phyloP scores from a whole-genome alignment of 2,329 filamentous ascomycete genomes.

The Sporothrix phasma region DNA sequence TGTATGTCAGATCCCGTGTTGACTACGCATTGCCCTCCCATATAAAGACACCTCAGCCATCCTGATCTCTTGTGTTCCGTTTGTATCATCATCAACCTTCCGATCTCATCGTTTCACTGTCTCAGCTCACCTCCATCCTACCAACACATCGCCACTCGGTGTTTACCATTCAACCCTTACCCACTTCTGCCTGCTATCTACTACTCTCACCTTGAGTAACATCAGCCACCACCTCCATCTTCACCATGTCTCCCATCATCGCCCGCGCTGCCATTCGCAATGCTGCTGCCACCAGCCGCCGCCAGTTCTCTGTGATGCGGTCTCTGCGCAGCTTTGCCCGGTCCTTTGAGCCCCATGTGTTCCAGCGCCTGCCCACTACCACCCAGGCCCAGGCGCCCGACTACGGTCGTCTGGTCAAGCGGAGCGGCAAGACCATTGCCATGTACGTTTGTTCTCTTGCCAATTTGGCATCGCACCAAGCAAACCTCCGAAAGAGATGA shows the following conservation, averaged over 20 bases:
- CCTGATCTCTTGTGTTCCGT: background rate
- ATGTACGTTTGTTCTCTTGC: slow-evolving; percentile 27
- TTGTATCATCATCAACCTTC: slow-evolving; percentile 6
- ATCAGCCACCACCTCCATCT: background rate
- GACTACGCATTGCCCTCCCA: background rate
- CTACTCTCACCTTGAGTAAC: background rate
- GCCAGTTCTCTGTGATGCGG: slow-evolving; percentile 30
- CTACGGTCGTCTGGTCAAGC: slow-evolving; percentile 30
- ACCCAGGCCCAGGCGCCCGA: slow-evolving; percentile 26
- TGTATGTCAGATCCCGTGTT: background rate
- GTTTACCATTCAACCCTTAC: background rate
- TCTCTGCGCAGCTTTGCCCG: slow-evolving; percentile 29
- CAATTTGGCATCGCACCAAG: background rate
- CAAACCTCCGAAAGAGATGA: background rate
- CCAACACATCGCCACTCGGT: background rate
- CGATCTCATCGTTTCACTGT: background rate
- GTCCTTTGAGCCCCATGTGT: slow-evolving; percentile 31
- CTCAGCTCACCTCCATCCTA: background rate
- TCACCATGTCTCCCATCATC: slow-evolving; percentile 28
- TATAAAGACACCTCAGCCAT: slow-evolving; percentile 1
- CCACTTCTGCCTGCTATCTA: too few species aligned
- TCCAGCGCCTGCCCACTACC: slow-evolving; percentile 28
- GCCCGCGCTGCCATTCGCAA: slow-evolving; percentile 27
- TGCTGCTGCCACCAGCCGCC: slow-evolving; percentile 19
- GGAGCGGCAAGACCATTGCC: slow-evolving; percentile 23